Conservation (phyloP, 371 early-diverging fungal genomes). For the Rhizopus stolonifer region DNA sequence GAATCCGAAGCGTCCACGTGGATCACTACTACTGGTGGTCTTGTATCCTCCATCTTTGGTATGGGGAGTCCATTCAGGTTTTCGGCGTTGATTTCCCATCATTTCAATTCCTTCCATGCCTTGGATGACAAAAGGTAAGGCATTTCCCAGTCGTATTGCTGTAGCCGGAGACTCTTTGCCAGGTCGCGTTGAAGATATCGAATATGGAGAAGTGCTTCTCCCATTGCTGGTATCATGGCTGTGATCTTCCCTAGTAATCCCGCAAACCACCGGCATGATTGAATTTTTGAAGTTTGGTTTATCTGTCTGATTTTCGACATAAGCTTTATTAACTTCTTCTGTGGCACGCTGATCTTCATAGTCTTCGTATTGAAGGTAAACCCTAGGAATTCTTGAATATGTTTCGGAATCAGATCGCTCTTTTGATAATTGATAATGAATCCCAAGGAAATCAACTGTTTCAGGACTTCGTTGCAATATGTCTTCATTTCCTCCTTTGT, state of each 20-base stretch:
- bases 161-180: too few species aligned
- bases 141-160: too few species aligned
- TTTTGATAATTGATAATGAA: slow-evolving; percentile 15
- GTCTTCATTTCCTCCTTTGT: not conserved
- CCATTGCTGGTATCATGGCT: slow-evolving; percentile 6
- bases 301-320: slow-evolving; percentile 2
- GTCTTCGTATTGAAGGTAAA: slow-evolving; percentile 7
- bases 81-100: too few species aligned
- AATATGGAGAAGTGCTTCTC: too few species aligned
- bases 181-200: slow-evolving; percentile 4
- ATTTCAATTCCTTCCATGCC: too few species aligned
- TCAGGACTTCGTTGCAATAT: not conserved
- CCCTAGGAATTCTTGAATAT: slow-evolving; percentile 10
- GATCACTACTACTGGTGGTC: too few species aligned
- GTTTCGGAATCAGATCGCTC: slow-evolving; percentile 5
- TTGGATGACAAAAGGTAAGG: too few species aligned
- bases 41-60: too few species aligned
- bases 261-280: slow-evolving; percentile 11
- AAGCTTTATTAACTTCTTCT: slow-evolving; percentile 2
- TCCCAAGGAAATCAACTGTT: slow-evolving; percentile 7
- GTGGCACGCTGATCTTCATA: slow-evolving; percentile 7
- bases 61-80: too few species aligned
- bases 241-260: slow-evolving; percentile 16
- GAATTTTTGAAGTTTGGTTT: not conserved
- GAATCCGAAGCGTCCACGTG: too few species aligned